Percentiles rank a stretch among this genome's conserved stretches.
phyloP scores from a whole-genome alignment of 129 eudicot species.

The Dittrichia graveolens region DNA sequence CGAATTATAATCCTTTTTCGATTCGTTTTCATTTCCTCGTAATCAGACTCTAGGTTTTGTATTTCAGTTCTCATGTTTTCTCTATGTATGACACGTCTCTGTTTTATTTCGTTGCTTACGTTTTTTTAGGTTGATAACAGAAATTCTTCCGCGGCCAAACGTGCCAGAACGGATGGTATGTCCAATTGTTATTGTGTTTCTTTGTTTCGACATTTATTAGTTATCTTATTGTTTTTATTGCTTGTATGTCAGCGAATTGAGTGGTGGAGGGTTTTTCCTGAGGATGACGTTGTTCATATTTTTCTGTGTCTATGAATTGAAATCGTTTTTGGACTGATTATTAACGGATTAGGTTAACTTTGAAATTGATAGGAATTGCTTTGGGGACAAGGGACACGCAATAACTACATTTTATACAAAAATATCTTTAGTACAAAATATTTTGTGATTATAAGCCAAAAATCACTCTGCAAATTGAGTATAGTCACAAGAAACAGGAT shows the following conservation, averaged over 20 bases:
- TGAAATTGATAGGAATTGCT: neutral
- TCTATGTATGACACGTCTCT: neutral
- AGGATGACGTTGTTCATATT: neutral
- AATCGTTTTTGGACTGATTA: neutral
- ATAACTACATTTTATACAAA: neutral
- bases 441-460: constrained; percentile 3
- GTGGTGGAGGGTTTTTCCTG: neutral
- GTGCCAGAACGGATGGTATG: constrained; percentile 94
- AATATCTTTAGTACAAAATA: neutral
- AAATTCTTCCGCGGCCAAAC: constrained; percentile 79
- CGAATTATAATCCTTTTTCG: neutral
- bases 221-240: neutral
- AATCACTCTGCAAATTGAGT: neutral
- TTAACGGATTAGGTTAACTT: constrained; percentile 15
- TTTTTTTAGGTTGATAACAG: constrained; percentile 70
- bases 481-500: neutral
- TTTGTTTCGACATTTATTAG: neutral
- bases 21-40: neutral
- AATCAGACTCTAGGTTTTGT: constrained; percentile 11
- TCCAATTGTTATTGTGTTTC: neutral
- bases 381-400: neutral
- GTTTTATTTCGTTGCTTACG: neutral
- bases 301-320: neutral
- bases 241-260: neutral
- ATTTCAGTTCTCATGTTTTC: neutral